A percentile compares a stretch with the other conserved stretches of the same genome.
phyloP scores from a whole-genome alignment of 2,329 filamentous ascomycete species.

The Ceratocystis cacaofunesta region DNA sequence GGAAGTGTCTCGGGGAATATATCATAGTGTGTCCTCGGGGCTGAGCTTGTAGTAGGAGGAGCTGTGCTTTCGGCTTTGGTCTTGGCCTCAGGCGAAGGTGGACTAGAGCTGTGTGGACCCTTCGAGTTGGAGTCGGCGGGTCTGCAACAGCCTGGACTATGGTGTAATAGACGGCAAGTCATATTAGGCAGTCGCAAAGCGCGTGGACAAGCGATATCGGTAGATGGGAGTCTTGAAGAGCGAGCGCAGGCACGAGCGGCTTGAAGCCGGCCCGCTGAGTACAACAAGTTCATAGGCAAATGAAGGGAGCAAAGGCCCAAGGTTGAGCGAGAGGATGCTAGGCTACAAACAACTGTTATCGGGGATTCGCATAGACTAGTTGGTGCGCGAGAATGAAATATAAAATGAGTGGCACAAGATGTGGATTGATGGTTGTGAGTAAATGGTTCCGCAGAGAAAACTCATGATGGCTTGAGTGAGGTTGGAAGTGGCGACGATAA shows the following conservation, averaged over 20 bases:
- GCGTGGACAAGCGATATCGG: neutral
- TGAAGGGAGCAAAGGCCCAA: neutral
- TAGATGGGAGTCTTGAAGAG: neutral
- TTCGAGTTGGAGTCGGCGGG: conserved; percentile 16
- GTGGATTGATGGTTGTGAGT: neutral
- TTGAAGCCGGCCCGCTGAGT: conserved; percentile 6
- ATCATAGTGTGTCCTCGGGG: conserved; percentile 53
- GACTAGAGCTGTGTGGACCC: neutral
- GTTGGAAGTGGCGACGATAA: neutral
- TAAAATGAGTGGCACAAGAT: neutral
- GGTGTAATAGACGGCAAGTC: neutral
- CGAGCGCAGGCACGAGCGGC: conserved; percentile 1
- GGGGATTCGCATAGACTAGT: neutral
- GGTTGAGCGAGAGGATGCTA: neutral
- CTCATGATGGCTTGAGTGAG: neutral
- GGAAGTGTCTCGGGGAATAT: conserved; percentile 76
- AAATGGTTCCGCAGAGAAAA: neutral
- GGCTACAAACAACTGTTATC: neutral
- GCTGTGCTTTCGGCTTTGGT: neutral
- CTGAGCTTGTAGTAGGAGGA: neutral
- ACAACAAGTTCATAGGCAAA: conserved; percentile 2
- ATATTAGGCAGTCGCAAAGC: neutral
- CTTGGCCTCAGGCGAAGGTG: neutral
- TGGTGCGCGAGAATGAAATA: neutral
- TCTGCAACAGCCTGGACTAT: conserved; percentile 15